Evolutionary conservation across 108 stramenopile genomes (phyloP), one percentile per base, ranked within the genome.

Genomic region (Stephanodiscus minutulus): DNA sequence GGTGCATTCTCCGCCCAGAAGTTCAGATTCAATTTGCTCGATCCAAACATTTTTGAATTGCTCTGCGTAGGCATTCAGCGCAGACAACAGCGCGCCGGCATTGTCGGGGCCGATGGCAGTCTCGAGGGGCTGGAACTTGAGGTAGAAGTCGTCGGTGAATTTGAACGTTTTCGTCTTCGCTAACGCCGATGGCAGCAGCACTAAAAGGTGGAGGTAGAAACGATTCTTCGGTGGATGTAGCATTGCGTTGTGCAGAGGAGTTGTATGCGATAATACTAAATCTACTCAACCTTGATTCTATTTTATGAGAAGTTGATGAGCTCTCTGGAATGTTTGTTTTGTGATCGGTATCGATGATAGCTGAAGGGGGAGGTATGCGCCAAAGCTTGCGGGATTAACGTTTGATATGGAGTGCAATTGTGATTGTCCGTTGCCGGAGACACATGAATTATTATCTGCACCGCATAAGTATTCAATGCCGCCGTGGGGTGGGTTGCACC

Each of bases 81-180:
- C 76, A 12, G 48, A 63, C 57, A 69, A 25, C 54, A 77, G 53
- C 41, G 49, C 52, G 15, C 41, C 69, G 0, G 49, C 67, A 41
- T 57, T 59, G 15, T 52, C 64, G n/a, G 68, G 68, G 25, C 76
- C 68, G 13, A 77, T 60, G 22, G 68, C 76, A 57, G 59, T 58
- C 4, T 21, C 18, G 39, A 77, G 63, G 7, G 64, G 46, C 46
- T 44, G 24, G 68, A 77, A 50, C 41, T 47, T 65, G 47, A 77
- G 55, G 53, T 35, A 77, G 44, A 70, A 70, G 52, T 70, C 69
- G 6, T 77, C 64, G 25, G 68, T 77, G 53, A 77, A 77, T 20
- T 56, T 65, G 64, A 77, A 77, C 25, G 11, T 27, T 37, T 68
- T 70, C 33, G 72, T 65, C 56, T 25, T n/a, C 31, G 59, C 47